These are phyloP conservation scores for Discostella stelligera DNA, from an alignment of 352 stramenopile genomes.

Conservation along the genomic window DNA sequence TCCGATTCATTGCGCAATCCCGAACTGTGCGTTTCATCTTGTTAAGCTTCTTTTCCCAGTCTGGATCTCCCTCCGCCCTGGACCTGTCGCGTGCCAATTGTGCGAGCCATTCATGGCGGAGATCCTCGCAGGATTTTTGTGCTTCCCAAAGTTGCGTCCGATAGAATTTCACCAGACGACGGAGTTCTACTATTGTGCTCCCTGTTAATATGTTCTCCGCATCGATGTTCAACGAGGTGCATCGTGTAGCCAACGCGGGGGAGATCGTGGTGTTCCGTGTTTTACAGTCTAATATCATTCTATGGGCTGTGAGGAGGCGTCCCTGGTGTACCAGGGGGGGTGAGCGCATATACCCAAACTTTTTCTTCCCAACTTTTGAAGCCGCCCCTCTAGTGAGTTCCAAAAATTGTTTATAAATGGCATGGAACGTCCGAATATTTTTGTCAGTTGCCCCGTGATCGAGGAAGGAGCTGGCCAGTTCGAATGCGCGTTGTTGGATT, in stretches of 20 bases:
- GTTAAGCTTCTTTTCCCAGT: constrained; percentile 19
- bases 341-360: constrained; percentile 21
- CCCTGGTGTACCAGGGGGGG: not conserved
- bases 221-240: not conserved
- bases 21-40: constrained; percentile 6
- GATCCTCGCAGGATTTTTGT: constrained; percentile 14
- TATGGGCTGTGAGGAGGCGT: not conserved
- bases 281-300: constrained; percentile 7
- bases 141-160: constrained; percentile 10
- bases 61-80: not conserved
- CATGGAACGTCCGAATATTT: not conserved
- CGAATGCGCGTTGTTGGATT: not conserved
- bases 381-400: not conserved
- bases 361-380: not conserved
- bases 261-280: not conserved
- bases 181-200: not conserved
- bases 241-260: not conserved
- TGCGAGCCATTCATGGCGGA: constrained; percentile 11
- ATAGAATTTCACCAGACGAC: no score
- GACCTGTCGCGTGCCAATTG: not conserved
- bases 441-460: not conserved
- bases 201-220: not conserved
- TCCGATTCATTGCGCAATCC: constrained; percentile 9
- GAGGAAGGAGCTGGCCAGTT: not conserved
- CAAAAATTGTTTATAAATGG: not conserved